Base-by-base conservation (phyloP, 1,139 yeast species). In the Candida sanyaensis region DNA sequence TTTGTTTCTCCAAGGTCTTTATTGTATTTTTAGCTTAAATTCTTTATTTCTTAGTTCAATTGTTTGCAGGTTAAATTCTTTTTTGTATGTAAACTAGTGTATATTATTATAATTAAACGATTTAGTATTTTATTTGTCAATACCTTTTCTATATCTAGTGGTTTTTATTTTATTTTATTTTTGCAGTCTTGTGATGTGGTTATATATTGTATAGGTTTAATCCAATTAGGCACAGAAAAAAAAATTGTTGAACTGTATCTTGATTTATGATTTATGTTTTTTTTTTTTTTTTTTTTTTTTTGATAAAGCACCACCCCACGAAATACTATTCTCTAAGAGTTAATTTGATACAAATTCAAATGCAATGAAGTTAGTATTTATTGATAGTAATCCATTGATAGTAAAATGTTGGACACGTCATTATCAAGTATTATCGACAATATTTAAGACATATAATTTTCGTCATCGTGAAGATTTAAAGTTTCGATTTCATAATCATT, bases 351-450 rank as follows among this genome's bases (percentile, higher is more conserved):
- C 5, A 6, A 26, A 2, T 8, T 6, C 28, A 26, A 6, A 10
- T 24, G 9, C 26, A n/a, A 47, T 54, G 50, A 51, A 48, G 23
- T 38, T 53, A 8, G 41, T 54, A 7, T 45, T 55, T 13, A 41
- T 55, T 12, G 56, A 53, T 41, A 46, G 46, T 26, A 55, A 55
- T 36, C 53, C 52, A 1, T 37, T 42, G 26, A 46, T 55, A 12
- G 52, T 49, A n/a, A 49, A 49, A 36, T 45, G 50, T 24, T 54
- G 57, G 57, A 40, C 45, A 28, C 43, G 37, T 11, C 55, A 54
- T 34, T 42, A 53, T 37, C 42, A 47, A 41, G 33, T 42, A 11
- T 32, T 53, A 28, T 31, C 44, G 1, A 31, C 42, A 17, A 31
- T 46, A 7, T 41, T 50, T 13, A 45, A 42, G 9, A 33, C 37